Conservation (phyloP, 1,139 yeast genomes). For the Blastobotrys persicus region DNA sequence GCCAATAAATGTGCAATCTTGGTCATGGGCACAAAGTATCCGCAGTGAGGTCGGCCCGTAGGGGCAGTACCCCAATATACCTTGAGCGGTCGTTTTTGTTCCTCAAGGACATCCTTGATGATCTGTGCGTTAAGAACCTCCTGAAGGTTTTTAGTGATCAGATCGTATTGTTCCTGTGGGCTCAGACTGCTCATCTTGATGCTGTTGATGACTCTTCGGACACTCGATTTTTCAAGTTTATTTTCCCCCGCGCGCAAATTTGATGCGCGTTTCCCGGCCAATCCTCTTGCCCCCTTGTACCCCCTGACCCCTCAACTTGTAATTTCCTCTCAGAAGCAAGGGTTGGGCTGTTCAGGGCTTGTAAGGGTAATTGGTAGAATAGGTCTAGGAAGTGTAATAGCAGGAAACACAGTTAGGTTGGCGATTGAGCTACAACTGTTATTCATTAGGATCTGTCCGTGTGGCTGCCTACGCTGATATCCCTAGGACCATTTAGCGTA, state of each 20-base stretch:
- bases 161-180: slow-evolving; percentile 66
- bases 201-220: not conserved
- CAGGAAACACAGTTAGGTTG: too few species aligned
- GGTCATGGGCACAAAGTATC: slow-evolving; percentile 97
- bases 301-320: too few species aligned
- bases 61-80: slow-evolving; percentile 98
- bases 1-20: slow-evolving; percentile 91
- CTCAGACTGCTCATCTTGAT: slow-evolving; percentile 19
- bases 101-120: slow-evolving; percentile 78
- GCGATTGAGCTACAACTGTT: too few species aligned
- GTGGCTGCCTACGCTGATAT: too few species aligned
- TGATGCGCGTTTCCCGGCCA: not conserved
- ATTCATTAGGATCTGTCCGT: too few species aligned
- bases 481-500: too few species aligned
- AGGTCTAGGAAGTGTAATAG: too few species aligned
- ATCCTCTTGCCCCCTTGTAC: not conserved
- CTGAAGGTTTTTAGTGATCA: slow-evolving; percentile 83
- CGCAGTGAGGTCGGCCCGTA: slow-evolving; percentile 98
- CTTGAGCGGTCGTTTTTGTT: slow-evolving; percentile 74
- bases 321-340: too few species aligned
- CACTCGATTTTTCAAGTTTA: not conserved
- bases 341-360: too few species aligned
- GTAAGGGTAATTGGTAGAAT: too few species aligned
- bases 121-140: slow-evolving; percentile 89
- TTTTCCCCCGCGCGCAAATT: slow-evolving; percentile 23